These are phyloP conservation scores for Polygonum aviculare DNA, from an alignment of 148 eudicot species.

Conservation along the genomic window DNA sequence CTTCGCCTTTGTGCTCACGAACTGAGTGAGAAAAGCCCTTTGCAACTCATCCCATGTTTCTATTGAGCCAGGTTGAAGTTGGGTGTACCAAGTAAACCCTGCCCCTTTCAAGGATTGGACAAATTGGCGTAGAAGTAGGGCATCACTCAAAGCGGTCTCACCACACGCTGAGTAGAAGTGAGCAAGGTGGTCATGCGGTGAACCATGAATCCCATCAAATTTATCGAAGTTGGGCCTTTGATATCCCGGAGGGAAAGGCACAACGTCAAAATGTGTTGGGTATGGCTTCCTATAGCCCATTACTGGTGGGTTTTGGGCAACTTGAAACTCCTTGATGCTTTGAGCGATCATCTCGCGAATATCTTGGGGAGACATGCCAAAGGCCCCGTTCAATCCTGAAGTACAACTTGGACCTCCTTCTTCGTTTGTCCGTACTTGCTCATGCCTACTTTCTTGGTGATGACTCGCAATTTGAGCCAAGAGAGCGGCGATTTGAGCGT, in stretches of 20 bases:
- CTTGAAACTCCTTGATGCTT: neutral
- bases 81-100: neutral
- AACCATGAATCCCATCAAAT: neutral
- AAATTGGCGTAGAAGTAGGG: neutral
- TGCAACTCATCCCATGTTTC: neutral
- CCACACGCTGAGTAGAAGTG: neutral
- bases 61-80: neutral
- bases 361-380: neutral
- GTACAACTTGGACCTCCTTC: neutral
- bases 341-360: neutral
- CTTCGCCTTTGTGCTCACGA: neutral
- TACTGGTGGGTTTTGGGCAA: neutral
- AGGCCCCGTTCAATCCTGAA: no score
- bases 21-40: neutral
- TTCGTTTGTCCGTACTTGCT: neutral
- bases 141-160: neutral
- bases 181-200: neutral
- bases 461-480: neutral
- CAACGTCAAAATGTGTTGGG: neutral
- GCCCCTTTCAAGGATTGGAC: neutral
- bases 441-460: neutral
- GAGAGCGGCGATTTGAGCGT: neutral
- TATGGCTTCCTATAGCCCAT: neutral
- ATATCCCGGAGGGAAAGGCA: neutral
- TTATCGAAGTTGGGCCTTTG: neutral